phyloP scores from a whole-genome alignment of 2,329 filamentous ascomycete genomes.

The Gnomoniopsis sp. region DNA sequence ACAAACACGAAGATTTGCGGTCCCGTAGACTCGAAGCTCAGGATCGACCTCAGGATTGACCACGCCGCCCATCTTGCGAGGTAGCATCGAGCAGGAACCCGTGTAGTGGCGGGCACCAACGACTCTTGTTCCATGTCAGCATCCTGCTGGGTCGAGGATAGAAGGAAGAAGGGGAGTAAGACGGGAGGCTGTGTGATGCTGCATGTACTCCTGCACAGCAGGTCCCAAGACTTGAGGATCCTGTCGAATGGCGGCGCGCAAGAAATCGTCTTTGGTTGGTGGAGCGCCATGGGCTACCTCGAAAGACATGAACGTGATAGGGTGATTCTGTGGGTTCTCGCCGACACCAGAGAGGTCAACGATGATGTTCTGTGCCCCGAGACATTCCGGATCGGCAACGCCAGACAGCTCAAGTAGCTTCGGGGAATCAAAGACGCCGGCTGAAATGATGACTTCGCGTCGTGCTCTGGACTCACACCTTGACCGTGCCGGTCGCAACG shows the following conservation, averaged over 20 bases:
- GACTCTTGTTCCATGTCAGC: too few species aligned
- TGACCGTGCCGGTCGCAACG: too few species aligned
- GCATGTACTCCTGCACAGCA: background rate
- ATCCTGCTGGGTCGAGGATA: too few species aligned
- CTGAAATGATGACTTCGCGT: too few species aligned
- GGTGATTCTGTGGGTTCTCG: slow-evolving; percentile 20
- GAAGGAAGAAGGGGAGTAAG: too few species aligned
- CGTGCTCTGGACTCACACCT: too few species aligned
- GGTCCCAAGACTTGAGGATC: background rate
- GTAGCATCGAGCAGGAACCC: slow-evolving; percentile 4
- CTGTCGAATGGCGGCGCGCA: background rate
- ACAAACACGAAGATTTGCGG: background rate
- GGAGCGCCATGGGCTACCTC: too few species aligned
- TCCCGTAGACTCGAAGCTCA: slow-evolving; percentile 1
- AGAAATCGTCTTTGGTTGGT: slow-evolving; percentile 27
- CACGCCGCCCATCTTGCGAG: slow-evolving; percentile 3
- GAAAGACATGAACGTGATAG: too few species aligned
- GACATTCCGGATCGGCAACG: too few species aligned
- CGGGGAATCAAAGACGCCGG: too few species aligned
- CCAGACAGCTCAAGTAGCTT: too few species aligned
- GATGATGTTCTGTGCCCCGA: too few species aligned
- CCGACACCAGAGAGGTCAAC: slow-evolving; percentile 25
- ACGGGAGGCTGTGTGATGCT: slow-evolving; percentile 18
- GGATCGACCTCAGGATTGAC: slow-evolving; percentile 3
- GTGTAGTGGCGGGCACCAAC: slow-evolving; percentile 1